Evolutionary conservation across 352 stramenopile species (phyloP).

Genomic region (Globisporangium mamillatum): DNA sequence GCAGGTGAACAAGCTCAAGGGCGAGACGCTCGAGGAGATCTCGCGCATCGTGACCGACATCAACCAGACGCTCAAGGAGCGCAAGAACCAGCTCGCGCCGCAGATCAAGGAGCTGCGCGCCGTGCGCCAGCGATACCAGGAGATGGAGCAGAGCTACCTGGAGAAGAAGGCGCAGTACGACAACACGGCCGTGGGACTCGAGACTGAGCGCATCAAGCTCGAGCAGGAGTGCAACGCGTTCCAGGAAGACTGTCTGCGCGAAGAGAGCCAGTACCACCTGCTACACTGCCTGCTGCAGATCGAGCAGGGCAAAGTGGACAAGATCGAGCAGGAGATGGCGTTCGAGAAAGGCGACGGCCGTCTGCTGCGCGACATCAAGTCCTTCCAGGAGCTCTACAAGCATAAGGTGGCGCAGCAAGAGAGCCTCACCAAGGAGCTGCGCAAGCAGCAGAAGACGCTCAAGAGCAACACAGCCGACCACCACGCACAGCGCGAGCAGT

Average conservation of each 20-base stretch:
- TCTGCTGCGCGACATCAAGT: constrained; percentile 85
- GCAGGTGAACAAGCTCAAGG: constrained; percentile 90
- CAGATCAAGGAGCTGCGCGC: constrained; percentile 91
- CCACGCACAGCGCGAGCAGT: constrained; percentile 81
- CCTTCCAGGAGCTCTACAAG: constrained; percentile 90
- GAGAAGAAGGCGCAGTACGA: constrained; percentile 90
- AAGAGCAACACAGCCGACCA: constrained; percentile 78
- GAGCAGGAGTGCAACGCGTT: constrained; percentile 87
- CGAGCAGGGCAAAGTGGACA: constrained; percentile 69
- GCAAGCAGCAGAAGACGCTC: constrained; percentile 88
- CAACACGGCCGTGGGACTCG: constrained; percentile 82
- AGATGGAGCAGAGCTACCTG: constrained; percentile 87
- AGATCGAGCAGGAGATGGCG: constrained; percentile 83
- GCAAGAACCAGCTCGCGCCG: constrained; percentile 91
- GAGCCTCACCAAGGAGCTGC: constrained; percentile 84
- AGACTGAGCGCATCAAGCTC: constrained; percentile 88
- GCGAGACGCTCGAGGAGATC: constrained; percentile 93
- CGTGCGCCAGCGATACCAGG: constrained; percentile 86
- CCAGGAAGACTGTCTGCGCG: constrained; percentile 85
- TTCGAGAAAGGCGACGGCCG: constrained; percentile 81
- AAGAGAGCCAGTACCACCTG: constrained; percentile 86
- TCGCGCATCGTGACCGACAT: constrained; percentile 90
- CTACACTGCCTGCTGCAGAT: constrained; percentile 79
- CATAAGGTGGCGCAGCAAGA: constrained; percentile 91
- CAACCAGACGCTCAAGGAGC: constrained; percentile 87